phyloP scores from a whole-genome alignment of 768 basidiomycete species.

The Suillus placidus region DNA sequence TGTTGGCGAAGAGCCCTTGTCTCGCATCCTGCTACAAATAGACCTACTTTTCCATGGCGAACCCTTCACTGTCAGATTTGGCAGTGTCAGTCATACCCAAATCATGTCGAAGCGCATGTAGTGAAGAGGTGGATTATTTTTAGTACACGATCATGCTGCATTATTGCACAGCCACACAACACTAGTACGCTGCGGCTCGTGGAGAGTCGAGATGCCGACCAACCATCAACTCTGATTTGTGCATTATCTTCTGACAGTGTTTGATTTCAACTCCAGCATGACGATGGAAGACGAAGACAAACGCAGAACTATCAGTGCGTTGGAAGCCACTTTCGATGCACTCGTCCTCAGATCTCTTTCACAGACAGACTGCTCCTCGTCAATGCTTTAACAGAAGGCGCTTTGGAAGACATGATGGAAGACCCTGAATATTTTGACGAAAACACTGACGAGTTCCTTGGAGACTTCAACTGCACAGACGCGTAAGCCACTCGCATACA shows the following conservation, averaged over 20 bases:
- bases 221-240: background rate
- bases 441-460: constrained; percentile 20
- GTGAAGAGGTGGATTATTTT: background rate
- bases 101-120: background rate
- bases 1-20: background rate
- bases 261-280: constrained; percentile 15
- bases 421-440: constrained; percentile 22
- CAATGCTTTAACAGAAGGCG: constrained; percentile 27
- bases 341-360: background rate
- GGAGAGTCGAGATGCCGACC: background rate
- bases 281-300: constrained; percentile 14
- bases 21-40: background rate
- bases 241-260: background rate
- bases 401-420: constrained; percentile 29
- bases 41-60: background rate
- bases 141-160: background rate
- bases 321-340: background rate
- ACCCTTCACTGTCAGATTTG: background rate
- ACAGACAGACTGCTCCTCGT: constrained; percentile 29
- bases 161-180: background rate
- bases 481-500: constrained; percentile 21
- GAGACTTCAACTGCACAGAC: constrained; percentile 36
- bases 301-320: constrained; percentile 25
- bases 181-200: background rate
- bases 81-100: background rate